These are phyloP conservation scores for Apiospora sp. DNA, from an alignment of 2,329 filamentous ascomycete genomes.

Conservation along the genomic window DNA sequence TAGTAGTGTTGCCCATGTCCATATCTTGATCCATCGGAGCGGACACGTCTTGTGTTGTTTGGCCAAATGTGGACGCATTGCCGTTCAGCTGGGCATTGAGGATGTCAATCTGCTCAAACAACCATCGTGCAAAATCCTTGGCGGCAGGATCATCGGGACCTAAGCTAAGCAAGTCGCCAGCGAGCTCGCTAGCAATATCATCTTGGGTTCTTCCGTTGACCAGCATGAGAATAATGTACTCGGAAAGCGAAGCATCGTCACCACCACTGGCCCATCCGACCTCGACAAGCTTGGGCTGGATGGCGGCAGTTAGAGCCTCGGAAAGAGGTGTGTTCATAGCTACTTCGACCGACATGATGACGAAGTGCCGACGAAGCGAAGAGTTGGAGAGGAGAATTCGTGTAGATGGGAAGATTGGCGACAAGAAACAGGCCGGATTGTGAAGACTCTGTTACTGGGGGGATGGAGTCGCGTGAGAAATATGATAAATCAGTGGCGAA, in stretches of 20 bases:
- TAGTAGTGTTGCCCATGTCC: constrained; percentile 72
- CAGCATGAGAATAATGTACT: constrained; percentile 98
- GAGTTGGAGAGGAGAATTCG: neutral
- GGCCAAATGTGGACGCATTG: constrained; percentile 43
- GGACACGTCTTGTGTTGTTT: constrained; percentile 35
- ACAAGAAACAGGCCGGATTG: neutral
- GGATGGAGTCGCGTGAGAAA: constrained; percentile 3
- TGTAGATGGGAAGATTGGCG: neutral
- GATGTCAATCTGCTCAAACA: constrained; percentile 84
- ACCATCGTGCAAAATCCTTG: constrained; percentile 85
- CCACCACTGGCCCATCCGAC: constrained; percentile 86
- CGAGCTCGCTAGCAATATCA: constrained; percentile 87
- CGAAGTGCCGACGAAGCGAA: neutral
- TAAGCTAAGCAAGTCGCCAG: constrained; percentile 84
- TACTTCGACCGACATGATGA: constrained; percentile 79
- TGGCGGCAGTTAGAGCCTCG: constrained; percentile 79
- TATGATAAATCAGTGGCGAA: constrained; percentile 11
- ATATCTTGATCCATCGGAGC: constrained; percentile 65
- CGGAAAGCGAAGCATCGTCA: constrained; percentile 84
- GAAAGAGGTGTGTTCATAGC: constrained; percentile 82
- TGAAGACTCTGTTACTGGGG: constrained; percentile 2
- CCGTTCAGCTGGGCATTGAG: constrained; percentile 71
- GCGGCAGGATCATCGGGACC: constrained; percentile 84
- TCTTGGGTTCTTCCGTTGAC: constrained; percentile 93
- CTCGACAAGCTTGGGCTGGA: constrained; percentile 91